Evolutionary conservation across 495 filamentous ascomycete species (phyloP), one percentile per base, ranked within the genome.

Genomic region (Penicillium canariense): DNA sequence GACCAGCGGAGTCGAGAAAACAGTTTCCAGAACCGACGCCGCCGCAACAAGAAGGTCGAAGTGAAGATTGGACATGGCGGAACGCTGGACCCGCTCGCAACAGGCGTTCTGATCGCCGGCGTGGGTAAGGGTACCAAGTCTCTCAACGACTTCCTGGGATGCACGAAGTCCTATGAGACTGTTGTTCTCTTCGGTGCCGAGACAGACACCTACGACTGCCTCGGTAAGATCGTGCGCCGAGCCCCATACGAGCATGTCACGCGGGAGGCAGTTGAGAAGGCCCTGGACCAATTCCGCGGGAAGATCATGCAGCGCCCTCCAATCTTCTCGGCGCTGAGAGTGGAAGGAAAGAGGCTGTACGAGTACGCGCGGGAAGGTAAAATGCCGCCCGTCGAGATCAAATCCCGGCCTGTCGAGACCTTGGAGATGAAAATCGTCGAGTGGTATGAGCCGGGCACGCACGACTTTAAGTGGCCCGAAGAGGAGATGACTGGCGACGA

Each of bases 61-160:
- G 86, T 97, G 55, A 99, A 99, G 75, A 87, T 97, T 60, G 94
- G 94, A 17, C 94, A 99, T 73, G 94, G 95, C 30, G 94, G 94
- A 28, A 99, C 94, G 0, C 80, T 99, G 4, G 94, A 99, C 62
- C 94, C 94, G 3, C 81, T 97, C 58, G 94, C 94, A 12, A 96
- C 90, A 1, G 94, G 94, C 22, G 90, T 99, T 10, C 78, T 99
- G 48, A 87, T 97, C 42, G 75, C 90, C 2, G 95, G 92, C 31
- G 81, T 97, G 8, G 93, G 91, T 17, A 84, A 82, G 48, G 95
- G 91, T 12, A 99, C 95, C 11, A 97, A 97, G 68, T 68, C 75
- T 5, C 79, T 99, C 3, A 74, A 81, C 46, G 65, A 80, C 12
- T 97, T 97, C 61, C 72, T 99, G 27, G 76, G 75, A 22, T 96